These are phyloP conservation scores for Citrullus mucosospermus DNA, from an alignment of 306 rosid species.

Conservation along the genomic window DNA sequence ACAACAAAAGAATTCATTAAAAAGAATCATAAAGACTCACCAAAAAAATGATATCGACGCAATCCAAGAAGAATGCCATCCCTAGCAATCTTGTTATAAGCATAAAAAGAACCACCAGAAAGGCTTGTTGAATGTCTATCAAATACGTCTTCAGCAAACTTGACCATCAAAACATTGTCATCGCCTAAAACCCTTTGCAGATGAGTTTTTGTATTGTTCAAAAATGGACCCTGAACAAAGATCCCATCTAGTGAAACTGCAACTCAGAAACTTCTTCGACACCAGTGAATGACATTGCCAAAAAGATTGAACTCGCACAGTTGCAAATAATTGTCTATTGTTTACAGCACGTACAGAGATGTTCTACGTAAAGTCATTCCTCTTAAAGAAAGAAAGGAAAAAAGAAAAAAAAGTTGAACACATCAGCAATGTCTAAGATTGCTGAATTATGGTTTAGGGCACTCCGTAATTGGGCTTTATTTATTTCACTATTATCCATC, in stretches of 20 bases:
- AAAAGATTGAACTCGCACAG: background rate
- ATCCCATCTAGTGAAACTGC: background rate
- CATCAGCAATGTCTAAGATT: background rate
- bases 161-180: conserved; percentile 51
- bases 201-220: conserved; percentile 32
- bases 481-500: background rate
- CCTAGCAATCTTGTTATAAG: conserved; percentile 35
- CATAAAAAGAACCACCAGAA: conserved; percentile 3
- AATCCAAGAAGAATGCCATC: conserved; percentile 62
- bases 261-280: background rate
- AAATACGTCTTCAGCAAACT: conserved; percentile 27
- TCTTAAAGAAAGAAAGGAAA: background rate
- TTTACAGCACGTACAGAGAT: background rate
- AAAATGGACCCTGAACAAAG: conserved; percentile 49
- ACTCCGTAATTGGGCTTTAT: background rate
- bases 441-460: background rate
- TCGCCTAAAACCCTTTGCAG: conserved; percentile 65
- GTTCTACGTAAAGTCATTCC: background rate
- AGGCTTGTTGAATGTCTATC: background rate
- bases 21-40: conserved; percentile 19
- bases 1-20: background rate
- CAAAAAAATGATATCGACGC: conserved; percentile 48
- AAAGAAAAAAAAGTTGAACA: background rate
- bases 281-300: conserved; percentile 1
- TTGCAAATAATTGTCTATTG: background rate